phyloP scores from a whole-genome alignment of 2,329 filamentous ascomycete species.

The Dactylonectria macrodidyma region DNA sequence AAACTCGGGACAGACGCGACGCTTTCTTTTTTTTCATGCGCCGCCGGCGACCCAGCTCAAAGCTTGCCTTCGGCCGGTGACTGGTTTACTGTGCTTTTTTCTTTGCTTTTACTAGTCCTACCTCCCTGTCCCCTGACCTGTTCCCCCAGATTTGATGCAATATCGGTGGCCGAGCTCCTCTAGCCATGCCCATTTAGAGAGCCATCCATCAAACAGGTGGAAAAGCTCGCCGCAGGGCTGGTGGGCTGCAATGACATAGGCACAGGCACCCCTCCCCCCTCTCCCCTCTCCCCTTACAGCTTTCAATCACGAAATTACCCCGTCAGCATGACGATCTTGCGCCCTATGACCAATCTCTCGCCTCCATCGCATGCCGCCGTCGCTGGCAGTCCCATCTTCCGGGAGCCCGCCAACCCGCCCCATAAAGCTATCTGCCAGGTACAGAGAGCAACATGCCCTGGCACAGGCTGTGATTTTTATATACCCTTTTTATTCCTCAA shows the following conservation, averaged over 20 bases:
- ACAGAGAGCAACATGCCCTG: conserved; percentile 12
- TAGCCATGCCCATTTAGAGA: background rate
- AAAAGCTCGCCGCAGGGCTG: background rate
- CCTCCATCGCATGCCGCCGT: conserved; percentile 1
- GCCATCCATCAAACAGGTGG: background rate
- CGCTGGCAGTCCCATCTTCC: conserved; percentile 8
- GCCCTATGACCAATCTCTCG: conserved; percentile 18
- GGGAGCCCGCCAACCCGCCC: conserved; percentile 6
- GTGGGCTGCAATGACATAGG: background rate
- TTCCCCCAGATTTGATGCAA: conserved; percentile 30
- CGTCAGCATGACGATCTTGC: background rate
- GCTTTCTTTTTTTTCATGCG: conserved; percentile 13
- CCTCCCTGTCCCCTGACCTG: background rate
- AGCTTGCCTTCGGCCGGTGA: conserved; percentile 4
- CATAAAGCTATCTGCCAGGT: conserved; percentile 6
- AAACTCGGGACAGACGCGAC: conserved; percentile 7
- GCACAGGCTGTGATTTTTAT: background rate
- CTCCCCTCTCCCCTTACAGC: background rate
- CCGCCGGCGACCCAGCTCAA: background rate
- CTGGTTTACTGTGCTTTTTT: background rate
- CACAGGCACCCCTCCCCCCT: background rate
- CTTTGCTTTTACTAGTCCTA: background rate
- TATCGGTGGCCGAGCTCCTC: conserved; percentile 14
- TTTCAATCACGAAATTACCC: conserved; percentile 2
- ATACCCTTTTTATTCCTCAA: background rate